These are phyloP conservation scores for Cutaneotrichosporon daszewskae DNA, from an alignment of 1,284 basidiomycete species.

Conservation along the genomic window DNA sequence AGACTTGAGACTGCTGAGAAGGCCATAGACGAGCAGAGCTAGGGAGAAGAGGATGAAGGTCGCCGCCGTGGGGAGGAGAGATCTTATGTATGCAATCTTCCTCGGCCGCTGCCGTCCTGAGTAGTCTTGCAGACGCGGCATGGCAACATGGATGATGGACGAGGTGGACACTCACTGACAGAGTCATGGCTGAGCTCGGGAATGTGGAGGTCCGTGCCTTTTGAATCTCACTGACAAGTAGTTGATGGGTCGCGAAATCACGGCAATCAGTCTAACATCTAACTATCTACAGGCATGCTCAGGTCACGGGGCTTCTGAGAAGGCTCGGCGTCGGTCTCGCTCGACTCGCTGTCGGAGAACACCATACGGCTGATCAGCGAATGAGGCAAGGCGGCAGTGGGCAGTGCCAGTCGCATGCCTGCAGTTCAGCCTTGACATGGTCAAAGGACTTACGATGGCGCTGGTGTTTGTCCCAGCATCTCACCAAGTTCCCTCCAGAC, in stretches of 20 bases:
- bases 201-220: too few relatives aligned
- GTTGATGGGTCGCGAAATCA: not conserved
- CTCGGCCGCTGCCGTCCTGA: not conserved
- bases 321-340: not conserved
- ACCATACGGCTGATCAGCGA: too few relatives aligned
- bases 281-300: too few relatives aligned
- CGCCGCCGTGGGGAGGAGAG: too few relatives aligned
- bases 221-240: not conserved
- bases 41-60: constrained; percentile 20
- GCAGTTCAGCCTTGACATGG: too few relatives aligned
- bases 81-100: not conserved
- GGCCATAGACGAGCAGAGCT: constrained; percentile 51
- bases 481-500: too few relatives aligned
- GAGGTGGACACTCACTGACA: not conserved
- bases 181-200: too few relatives aligned
- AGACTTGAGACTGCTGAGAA: constrained; percentile 53
- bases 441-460: too few relatives aligned
- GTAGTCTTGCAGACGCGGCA: not conserved
- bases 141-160: not conserved
- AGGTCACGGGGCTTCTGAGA: constrained; percentile 1
- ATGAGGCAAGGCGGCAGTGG: too few relatives aligned
- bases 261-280: not conserved
- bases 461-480: too few relatives aligned
- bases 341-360: too few relatives aligned
- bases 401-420: too few relatives aligned